Conservation (phyloP, 768 basidiomycete genomes). For the Xerocomellus chrysenteron region DNA sequence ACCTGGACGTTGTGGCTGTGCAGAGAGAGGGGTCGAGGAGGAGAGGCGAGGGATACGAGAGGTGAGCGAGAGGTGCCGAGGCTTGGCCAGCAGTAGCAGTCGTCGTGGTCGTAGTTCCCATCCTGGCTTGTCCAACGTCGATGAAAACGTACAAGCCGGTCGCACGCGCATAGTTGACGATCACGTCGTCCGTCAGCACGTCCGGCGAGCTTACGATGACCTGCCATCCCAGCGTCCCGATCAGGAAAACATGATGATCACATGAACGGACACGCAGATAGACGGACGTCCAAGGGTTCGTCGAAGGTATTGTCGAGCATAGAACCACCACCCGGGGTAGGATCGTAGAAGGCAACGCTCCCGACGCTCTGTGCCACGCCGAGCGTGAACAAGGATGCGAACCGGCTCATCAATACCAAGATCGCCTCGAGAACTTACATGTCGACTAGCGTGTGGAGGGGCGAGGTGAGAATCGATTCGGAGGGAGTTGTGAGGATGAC, state of each 20-base stretch:
- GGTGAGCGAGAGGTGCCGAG: no score
- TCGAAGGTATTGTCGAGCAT: slow-evolving; percentile 43
- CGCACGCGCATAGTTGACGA: slow-evolving; percentile 58
- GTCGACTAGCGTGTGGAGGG: not conserved
- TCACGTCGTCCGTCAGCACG: slow-evolving; percentile 55
- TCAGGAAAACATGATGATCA: not conserved
- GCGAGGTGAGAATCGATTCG: not conserved
- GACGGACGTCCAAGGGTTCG: slow-evolving; percentile 44
- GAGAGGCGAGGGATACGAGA: no score
- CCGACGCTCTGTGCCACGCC: not conserved
- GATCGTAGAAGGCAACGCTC: slow-evolving; percentile 35
- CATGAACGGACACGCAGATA: not conserved
- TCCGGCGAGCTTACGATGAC: slow-evolving; percentile 63
- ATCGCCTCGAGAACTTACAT: slow-evolving; percentile 8
- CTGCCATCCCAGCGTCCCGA: slow-evolving; percentile 18
- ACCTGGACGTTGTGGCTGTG: no score
- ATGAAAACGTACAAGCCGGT: slow-evolving; percentile 57
- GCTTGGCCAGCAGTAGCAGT: no score
- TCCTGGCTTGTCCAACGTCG: no score
- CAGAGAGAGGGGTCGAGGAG: no score
- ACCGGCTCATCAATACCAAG: not conserved
- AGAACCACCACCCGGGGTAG: slow-evolving; percentile 40
- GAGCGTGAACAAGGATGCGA: slow-evolving; percentile 3
- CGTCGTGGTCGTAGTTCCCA: no score
- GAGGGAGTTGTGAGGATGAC: not conserved